Evolutionary conservation across 2,329 filamentous ascomycete genomes (phyloP), one percentile per base, ranked within the genome.

Genomic region (Calonectria henricotiae): DNA sequence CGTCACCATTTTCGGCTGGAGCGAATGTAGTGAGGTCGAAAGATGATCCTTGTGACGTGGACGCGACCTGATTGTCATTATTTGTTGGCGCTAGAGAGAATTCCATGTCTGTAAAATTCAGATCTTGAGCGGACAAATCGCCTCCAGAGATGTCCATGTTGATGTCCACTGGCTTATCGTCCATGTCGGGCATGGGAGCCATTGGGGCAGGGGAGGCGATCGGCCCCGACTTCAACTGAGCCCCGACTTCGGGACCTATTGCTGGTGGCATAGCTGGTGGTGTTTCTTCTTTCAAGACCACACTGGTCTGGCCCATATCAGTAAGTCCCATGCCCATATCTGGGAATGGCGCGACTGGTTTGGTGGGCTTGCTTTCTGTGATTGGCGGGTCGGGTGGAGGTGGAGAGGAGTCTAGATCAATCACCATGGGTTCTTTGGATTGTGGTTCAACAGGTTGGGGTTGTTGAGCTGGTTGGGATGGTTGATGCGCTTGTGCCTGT

Each of bases 81-180:
- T 79, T 81, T 9, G 83, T 71, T 0, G 87, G 85, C 1, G 86
- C 88, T 5, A 89, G 80, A 0, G 86, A 85, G 72, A 90, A 90
- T 41, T 87, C 84, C 86, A 89, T 89, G 71, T 89, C 83, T 15
- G 88, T 89, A 73, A 89, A 90, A 71, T 85, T 85, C 8, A 86
- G 81, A 62, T 85, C 84, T n/a, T 83, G 78, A 55, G 81, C 64
- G 23, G 73, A 65, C 9, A 73, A 73, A 27, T 69, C 68, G 8
- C 70, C 72, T 3, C 68, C 69, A 0, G 75, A 61, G 4, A 74
- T 64, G 20, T 74, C 75, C 64, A 74, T 72, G n/a, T 75, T 73
- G 44, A 64, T 76, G 20, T 73, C 75, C n/a, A 73, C 44, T 8
- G 73, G 67, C 60, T 75, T 76, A 25, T 77, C 72, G 1, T 79